Evolutionary conservation across 2,329 filamentous ascomycete species (phyloP).

Genomic region (Botrytis galanthina): DNA sequence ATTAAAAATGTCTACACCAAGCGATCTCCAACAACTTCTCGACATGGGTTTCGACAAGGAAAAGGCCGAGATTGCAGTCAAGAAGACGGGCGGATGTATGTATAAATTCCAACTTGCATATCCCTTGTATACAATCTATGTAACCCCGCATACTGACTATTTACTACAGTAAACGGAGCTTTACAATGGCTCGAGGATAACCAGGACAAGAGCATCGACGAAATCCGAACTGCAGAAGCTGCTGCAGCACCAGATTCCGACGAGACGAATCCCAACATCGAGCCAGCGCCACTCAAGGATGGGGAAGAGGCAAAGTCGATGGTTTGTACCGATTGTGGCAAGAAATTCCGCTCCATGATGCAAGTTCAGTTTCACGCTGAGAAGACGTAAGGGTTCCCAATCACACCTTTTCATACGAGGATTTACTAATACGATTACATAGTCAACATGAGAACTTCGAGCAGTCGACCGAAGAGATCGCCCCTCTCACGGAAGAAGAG

Average conservation of each 20-base stretch:
- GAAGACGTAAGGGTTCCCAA: conserved; percentile 61
- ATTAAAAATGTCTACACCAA: conserved; percentile 50
- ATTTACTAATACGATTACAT: not conserved
- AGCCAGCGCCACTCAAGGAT: conserved; percentile 64
- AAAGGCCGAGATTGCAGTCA: conserved; percentile 78
- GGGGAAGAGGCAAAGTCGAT: conserved; percentile 76
- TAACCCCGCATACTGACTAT: conserved; percentile 23
- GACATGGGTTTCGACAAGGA: conserved; percentile 82
- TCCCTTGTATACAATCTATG: not conserved
- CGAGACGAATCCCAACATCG: conserved; percentile 52
- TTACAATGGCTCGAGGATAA: conserved; percentile 94
- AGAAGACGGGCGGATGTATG: conserved; percentile 77
- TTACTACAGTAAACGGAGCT: conserved; percentile 70
- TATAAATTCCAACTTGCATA: conserved; percentile 26
- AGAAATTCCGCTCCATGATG: conserved; percentile 78
- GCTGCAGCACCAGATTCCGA: conserved; percentile 44
- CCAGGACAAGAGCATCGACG: conserved; percentile 81
- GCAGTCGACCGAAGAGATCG: conserved; percentile 89
- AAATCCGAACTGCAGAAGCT: conserved; percentile 57
- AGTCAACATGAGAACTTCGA: conserved; percentile 86
- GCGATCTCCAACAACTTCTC: conserved; percentile 58
- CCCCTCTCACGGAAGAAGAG: conserved; percentile 86
- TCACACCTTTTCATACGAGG: not conserved
- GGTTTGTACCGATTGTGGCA: conserved; percentile 92
- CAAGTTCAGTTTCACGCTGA: conserved; percentile 87